Evolutionary conservation across 1,284 basidiomycete genomes (phyloP).

Genomic region (Ganoderma boninense): DNA sequence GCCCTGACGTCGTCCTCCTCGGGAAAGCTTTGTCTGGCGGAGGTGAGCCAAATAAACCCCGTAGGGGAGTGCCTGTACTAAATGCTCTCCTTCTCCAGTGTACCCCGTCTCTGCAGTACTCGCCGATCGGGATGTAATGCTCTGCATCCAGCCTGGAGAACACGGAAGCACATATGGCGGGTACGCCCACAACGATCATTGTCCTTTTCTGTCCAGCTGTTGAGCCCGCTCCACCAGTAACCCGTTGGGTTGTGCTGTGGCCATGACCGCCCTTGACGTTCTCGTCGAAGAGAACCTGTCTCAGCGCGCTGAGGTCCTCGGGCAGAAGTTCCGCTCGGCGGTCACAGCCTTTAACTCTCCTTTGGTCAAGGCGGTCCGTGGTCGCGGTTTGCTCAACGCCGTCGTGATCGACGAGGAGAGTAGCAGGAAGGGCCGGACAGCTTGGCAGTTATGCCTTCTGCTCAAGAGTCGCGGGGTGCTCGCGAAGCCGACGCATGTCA

Average conservation of each 20-base stretch:
- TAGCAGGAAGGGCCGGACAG: conserved; percentile 81
- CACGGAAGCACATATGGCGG: conserved; percentile 98
- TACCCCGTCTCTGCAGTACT: conserved; percentile 98
- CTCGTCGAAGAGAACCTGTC: conserved; percentile 88
- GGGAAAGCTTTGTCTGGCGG: conserved; percentile 98
- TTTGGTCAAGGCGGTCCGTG: conserved; percentile 80
- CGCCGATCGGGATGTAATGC: conserved; percentile 91
- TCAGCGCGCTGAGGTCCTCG: conserved; percentile 81
- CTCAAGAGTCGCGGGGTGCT: conserved; percentile 91
- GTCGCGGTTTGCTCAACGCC: conserved; percentile 91
- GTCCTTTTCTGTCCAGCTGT: conserved; percentile 8
- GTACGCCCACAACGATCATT: conserved; percentile 49
- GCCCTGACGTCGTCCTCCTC: conserved; percentile 93
- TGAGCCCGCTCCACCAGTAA: conserved; percentile 62
- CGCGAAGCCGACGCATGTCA: conserved; percentile 96
- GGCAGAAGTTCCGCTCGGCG: conserved; percentile 81
- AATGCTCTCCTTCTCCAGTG: conserved; percentile 55
- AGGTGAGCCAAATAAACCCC: conserved; percentile 52
- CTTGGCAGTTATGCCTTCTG: conserved; percentile 96
- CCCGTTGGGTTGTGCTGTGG: conserved; percentile 94
- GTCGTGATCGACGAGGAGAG: conserved; percentile 91
- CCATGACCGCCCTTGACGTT: conserved; percentile 90
- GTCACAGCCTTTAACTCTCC: conserved; percentile 75
- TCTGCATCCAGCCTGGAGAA: conserved; percentile 95
- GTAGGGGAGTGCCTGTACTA: conserved; percentile 8